A percentile compares a stretch with the other conserved stretches of the same genome.
phyloP scores from a whole-genome alignment of 2,329 filamentous ascomycete species.

The Penicillium brasilianum region DNA sequence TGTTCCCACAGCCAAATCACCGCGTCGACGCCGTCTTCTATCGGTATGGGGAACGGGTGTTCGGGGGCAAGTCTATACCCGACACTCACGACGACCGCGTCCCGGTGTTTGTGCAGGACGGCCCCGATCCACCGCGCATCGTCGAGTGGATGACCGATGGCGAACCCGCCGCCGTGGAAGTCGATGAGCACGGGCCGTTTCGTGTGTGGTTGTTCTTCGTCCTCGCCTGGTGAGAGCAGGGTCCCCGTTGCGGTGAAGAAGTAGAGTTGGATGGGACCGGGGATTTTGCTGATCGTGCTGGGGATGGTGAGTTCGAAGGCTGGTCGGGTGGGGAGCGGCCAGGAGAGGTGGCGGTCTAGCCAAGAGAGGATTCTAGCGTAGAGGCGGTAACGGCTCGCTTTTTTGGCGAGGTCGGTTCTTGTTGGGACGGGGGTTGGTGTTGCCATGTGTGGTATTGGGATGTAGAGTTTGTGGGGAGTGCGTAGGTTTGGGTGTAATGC shows the following conservation, averaged over 20 bases:
- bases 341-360: constrained; percentile 27
- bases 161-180: constrained; percentile 31
- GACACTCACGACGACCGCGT: constrained; percentile 29
- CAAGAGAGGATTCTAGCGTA: constrained; percentile 19
- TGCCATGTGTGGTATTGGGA: not conserved
- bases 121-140: constrained; percentile 24
- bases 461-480: not conserved
- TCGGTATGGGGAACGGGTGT: constrained; percentile 27
- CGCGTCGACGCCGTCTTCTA: constrained; percentile 34
- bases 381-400: constrained; percentile 24
- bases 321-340: constrained; percentile 18
- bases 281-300: constrained; percentile 21
- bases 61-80: constrained; percentile 35
- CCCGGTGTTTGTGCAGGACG: constrained; percentile 17
- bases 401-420: constrained; percentile 14
- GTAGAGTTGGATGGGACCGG: constrained; percentile 22
- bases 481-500: not conserved
- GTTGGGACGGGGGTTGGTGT: not conserved
- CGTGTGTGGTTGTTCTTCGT: not conserved
- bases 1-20: constrained; percentile 30
- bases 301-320: constrained; percentile 22
- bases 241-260: constrained; percentile 20
- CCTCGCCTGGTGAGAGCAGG: constrained; percentile 7
- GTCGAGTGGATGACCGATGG: constrained; percentile 26
- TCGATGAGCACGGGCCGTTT: constrained; percentile 25